These are phyloP conservation scores for Oryza glaberrima DNA, from an alignment of 176 grass and related monocot species.

Conservation along the genomic window DNA sequence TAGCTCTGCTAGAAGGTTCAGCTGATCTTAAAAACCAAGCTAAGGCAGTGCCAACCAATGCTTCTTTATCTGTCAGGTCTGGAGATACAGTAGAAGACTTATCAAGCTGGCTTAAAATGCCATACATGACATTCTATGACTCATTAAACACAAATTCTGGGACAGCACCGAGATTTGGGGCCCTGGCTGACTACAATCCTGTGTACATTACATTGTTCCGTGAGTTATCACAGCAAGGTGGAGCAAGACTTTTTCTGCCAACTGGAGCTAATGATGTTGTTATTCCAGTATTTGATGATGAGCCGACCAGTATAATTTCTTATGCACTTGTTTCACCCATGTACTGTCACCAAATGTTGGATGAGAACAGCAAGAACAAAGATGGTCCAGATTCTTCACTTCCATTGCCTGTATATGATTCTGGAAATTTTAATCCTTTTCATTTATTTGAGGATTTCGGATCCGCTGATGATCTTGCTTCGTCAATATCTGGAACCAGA, in stretches of 20 bases:
- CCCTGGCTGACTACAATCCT: constrained; percentile 71
- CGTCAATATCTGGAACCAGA: constrained; percentile 60
- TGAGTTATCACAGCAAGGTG: constrained; percentile 67
- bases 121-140: constrained; percentile 68
- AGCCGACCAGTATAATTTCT: constrained; percentile 90
- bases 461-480: constrained; percentile 64
- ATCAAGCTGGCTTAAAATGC: constrained; percentile 66
- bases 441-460: constrained; percentile 82
- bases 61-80: constrained; percentile 51
- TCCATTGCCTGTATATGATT: constrained; percentile 64
- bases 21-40: constrained; percentile 49
- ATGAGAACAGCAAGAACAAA: constrained; percentile 58
- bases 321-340: constrained; percentile 83
- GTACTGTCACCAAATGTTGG: constrained; percentile 71
- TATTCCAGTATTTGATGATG: constrained; percentile 96
- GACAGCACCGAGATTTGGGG: constrained; percentile 51
- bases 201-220: constrained; percentile 64
- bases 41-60: constrained; percentile 37
- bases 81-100: constrained; percentile 67
- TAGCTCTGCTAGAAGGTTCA: constrained; percentile 43
- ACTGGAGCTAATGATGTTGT: constrained; percentile 68
- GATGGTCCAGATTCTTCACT: constrained; percentile 56
- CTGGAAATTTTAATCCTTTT: constrained; percentile 72
- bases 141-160: constrained; percentile 76
- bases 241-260: constrained; percentile 78